These are phyloP conservation scores for Blastocystis sp. DNA, from an alignment of 352 stramenopile genomes.

Conservation along the genomic window DNA sequence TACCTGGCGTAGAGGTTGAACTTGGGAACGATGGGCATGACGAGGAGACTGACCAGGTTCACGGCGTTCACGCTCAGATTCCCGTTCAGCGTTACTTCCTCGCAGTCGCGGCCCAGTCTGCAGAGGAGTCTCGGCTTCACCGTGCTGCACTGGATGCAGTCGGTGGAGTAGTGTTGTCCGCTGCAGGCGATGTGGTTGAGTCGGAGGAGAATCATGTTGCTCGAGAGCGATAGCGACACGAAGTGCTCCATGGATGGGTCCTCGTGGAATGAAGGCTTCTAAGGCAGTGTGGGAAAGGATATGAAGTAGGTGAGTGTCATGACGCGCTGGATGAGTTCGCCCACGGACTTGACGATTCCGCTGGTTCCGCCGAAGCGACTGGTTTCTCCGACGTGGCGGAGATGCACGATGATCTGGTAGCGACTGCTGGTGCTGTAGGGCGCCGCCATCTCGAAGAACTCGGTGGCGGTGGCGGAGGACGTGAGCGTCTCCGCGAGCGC, in stretches of 20 bases:
- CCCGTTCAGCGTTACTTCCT: slow-evolving; percentile 9
- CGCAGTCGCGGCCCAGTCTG: neutral
- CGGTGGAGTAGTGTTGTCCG: neutral
- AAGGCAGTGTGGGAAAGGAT: neutral
- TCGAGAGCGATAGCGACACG: neutral
- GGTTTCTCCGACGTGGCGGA: neutral
- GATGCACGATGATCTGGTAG: slow-evolving; percentile 44
- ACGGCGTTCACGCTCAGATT: slow-evolving; percentile 31
- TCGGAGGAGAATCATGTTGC: slow-evolving; percentile 21
- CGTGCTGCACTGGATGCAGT: neutral
- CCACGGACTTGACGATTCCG: neutral
- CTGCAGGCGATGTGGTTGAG: slow-evolving; percentile 6
- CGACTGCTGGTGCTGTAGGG: slow-evolving; percentile 30
- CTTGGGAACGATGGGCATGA: slow-evolving; percentile 41
- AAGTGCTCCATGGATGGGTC: slow-evolving; percentile 5
- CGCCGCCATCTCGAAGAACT: slow-evolving; percentile 45
- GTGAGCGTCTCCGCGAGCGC: neutral
- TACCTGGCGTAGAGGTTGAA: slow-evolving; percentile 27
- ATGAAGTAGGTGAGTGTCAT: slow-evolving; percentile 32
- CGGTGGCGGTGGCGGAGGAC: neutral
- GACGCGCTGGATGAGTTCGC: neutral
- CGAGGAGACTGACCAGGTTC: slow-evolving; percentile 32
- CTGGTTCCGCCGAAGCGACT: neutral
- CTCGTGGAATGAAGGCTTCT: neutral
- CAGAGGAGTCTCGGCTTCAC: slow-evolving; percentile 31